phyloP scores from a whole-genome alignment of 2,329 filamentous ascomycete genomes.

The Neodidymelliopsis sp. region DNA sequence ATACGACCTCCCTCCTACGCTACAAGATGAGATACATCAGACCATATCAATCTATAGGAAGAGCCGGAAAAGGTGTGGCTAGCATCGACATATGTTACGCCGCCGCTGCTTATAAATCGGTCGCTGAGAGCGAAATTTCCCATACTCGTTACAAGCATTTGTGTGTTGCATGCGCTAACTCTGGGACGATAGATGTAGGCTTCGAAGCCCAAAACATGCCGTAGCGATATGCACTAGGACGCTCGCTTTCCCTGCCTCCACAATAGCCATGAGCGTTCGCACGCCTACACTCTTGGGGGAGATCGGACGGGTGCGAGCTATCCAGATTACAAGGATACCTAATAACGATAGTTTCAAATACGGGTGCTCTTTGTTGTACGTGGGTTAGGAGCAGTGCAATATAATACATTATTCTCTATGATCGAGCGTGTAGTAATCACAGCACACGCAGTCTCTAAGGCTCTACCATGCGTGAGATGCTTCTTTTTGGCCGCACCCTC shows the following conservation, averaged over 20 bases:
- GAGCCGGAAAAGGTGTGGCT: constrained; percentile 62
- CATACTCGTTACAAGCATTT: constrained; percentile 7
- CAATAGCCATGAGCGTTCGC: no score
- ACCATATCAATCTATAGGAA: constrained; percentile 55
- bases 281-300: no score
- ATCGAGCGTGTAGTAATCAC: no score
- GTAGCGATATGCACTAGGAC: no score
- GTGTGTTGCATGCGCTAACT: constrained; percentile 16
- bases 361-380: no score
- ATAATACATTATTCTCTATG: no score
- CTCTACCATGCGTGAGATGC: not conserved
- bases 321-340: no score
- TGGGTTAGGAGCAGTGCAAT: no score
- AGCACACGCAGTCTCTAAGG: no score
- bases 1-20: constrained; percentile 16
- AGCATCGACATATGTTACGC: constrained; percentile 58
- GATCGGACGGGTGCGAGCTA: no score
- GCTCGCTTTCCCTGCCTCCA: no score
- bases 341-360: no score
- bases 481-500: not conserved
- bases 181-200: constrained; percentile 3
- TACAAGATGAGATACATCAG: constrained; percentile 48
- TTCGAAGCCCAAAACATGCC: not conserved
- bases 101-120: constrained; percentile 60
- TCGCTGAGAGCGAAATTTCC: constrained; percentile 48